Evolutionary conservation across 108 stramenopile genomes (phyloP).

Genomic region (Cylindrotheca closterium): DNA sequence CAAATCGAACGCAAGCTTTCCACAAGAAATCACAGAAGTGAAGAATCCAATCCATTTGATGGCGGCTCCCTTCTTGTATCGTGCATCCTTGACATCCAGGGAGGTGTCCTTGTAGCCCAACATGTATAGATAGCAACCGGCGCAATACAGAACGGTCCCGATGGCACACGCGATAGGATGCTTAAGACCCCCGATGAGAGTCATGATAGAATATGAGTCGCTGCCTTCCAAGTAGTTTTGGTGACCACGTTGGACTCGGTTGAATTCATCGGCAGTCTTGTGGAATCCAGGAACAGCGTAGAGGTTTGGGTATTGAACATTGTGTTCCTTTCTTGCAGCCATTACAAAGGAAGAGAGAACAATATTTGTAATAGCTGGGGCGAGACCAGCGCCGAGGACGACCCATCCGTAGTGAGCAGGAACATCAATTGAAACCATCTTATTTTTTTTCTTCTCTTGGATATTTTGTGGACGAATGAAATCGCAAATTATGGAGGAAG

Average conservation of each 20-base stretch:
- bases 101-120: slow-evolving; percentile 67
- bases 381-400: slow-evolving; percentile 45
- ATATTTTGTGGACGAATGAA: no score
- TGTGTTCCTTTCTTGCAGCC: slow-evolving; percentile 56
- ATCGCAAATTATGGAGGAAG: no score
- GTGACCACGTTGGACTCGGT: slow-evolving; percentile 89
- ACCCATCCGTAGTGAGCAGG: slow-evolving; percentile 41
- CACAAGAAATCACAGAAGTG: slow-evolving; percentile 12
- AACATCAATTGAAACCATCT: slow-evolving; percentile 27
- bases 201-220: slow-evolving; percentile 36
- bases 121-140: slow-evolving; percentile 55
- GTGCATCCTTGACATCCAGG: slow-evolving; percentile 67
- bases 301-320: slow-evolving; percentile 81
- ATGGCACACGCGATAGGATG: slow-evolving; percentile 56
- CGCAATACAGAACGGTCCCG: slow-evolving; percentile 42
- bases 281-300: slow-evolving; percentile 78
- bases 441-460: background rate
- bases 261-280: slow-evolving; percentile 86
- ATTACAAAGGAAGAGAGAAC: slow-evolving; percentile 55
- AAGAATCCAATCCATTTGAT: slow-evolving; percentile 75
- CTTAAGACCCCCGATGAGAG: slow-evolving; percentile 78
- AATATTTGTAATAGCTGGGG: slow-evolving; percentile 37
- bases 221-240: slow-evolving; percentile 68
- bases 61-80: slow-evolving; percentile 59
- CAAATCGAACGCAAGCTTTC: slow-evolving; percentile 15